These are phyloP conservation scores for Canariomyces notabilis DNA, from an alignment of 2,329 filamentous ascomycete genomes.

Conservation along the genomic window DNA sequence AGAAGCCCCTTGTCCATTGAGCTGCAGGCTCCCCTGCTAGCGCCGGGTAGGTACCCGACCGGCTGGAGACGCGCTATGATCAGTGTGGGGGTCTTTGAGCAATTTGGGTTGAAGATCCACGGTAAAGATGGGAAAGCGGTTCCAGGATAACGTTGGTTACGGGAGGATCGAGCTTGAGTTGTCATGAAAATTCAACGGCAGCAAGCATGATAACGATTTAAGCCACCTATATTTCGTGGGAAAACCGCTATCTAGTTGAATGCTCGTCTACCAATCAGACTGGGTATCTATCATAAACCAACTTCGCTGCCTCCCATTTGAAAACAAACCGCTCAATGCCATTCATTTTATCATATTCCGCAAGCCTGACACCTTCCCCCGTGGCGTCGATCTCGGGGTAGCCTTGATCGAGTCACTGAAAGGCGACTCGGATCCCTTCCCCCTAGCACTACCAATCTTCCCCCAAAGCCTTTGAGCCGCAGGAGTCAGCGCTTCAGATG, in stretches of 20 bases:
- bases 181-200: no score
- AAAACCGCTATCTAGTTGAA: neutral
- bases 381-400: conserved; percentile 35
- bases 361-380: conserved; percentile 33
- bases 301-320: neutral
- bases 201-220: no score
- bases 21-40: conserved; percentile 13
- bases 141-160: no score
- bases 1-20: conserved; percentile 4
- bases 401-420: conserved; percentile 30
- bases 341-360: conserved; percentile 30
- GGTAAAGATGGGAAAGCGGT: no score
- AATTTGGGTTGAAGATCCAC: no score
- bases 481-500: conserved; percentile 57
- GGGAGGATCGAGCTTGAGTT: no score
- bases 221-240: neutral
- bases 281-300: conserved; percentile 16
- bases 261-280: neutral
- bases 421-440: conserved; percentile 33
- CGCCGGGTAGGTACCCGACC: conserved; percentile 12
- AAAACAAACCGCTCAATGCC: neutral
- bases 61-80: conserved; percentile 3
- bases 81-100: no score
- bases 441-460: conserved; percentile 46
- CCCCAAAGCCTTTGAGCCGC: conserved; percentile 66